Conservation (phyloP, 352 stramenopile species). For the Phytophthora hibernalis region DNA sequence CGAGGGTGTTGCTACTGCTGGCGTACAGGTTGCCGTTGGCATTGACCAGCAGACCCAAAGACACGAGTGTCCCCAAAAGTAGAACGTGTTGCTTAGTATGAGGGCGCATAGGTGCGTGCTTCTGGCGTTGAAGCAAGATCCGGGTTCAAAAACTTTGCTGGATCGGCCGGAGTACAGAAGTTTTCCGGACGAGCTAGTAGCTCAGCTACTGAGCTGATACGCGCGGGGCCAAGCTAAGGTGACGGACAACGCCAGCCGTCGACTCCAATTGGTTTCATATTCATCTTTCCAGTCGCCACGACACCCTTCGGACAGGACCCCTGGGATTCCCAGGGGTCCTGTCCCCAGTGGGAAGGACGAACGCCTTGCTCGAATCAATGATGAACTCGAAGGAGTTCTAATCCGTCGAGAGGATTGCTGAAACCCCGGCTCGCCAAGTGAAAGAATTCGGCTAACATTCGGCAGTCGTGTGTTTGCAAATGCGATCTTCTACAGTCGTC, state of each 20-base stretch:
- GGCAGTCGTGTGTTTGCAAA: neutral
- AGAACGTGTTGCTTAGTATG: neutral
- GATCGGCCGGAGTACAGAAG: too few species aligned
- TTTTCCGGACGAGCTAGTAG: too few species aligned
- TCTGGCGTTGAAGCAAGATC: too few species aligned
- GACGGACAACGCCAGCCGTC: neutral
- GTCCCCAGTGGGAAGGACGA: neutral
- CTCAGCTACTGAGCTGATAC: neutral
- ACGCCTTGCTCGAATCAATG: neutral
- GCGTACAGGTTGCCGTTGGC: neutral
- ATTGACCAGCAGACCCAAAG: slow-evolving; percentile 25
- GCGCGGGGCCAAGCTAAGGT: neutral
- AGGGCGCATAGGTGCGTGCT: neutral
- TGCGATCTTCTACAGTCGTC: neutral
- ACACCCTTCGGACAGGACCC: neutral
- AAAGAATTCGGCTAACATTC: slow-evolving; percentile 2
- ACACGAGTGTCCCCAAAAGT: neutral
- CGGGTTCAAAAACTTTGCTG: too few species aligned
- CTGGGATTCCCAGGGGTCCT: too few species aligned
- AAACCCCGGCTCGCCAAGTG: neutral
- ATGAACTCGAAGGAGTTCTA: neutral
- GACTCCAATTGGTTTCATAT: neutral
- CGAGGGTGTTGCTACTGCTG: neutral
- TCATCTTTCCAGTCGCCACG: neutral
- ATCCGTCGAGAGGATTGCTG: neutral